phyloP scores from a whole-genome alignment of 2,329 filamentous ascomycete genomes.

The Grosmannia huntii region DNA sequence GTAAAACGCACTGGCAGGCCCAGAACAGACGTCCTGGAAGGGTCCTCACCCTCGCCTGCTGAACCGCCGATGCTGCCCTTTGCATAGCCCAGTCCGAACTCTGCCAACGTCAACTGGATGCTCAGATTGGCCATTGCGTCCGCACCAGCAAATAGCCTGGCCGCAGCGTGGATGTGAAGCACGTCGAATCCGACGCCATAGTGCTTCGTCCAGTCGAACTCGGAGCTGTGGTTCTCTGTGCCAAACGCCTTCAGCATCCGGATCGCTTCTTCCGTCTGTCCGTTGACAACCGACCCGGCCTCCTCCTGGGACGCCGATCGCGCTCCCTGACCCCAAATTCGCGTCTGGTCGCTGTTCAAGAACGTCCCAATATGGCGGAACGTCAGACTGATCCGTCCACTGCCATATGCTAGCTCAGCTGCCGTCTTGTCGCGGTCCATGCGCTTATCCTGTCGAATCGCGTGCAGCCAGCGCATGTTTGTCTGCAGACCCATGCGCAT shows the following conservation, averaged over 20 bases:
- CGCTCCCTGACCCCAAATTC: conserved; percentile 85
- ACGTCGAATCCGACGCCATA: conserved; percentile 84
- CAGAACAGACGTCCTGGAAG: conserved; percentile 9
- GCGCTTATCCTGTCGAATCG: conserved; percentile 81
- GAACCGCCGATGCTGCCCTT: conserved; percentile 27
- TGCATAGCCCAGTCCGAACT: conserved; percentile 32
- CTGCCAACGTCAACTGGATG: conserved; percentile 36
- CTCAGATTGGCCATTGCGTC: conserved; percentile 36
- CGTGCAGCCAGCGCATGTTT: conserved; percentile 81
- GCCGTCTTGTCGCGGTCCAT: conserved; percentile 49
- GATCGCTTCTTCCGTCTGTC: conserved; percentile 51
- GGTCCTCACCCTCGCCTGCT: conserved; percentile 11
- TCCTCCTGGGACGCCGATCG: conserved; percentile 50
- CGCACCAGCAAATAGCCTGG: conserved; percentile 36
- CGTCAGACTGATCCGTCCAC: conserved; percentile 79
- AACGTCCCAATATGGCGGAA: conserved; percentile 87
- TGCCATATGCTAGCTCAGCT: conserved; percentile 58
- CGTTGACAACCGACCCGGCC: conserved; percentile 56
- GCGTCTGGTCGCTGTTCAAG: conserved; percentile 45
- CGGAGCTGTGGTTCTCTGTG: conserved; percentile 61
- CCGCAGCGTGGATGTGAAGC: conserved; percentile 46
- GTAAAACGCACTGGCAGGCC: conserved; percentile 31
- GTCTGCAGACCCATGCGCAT: conserved; percentile 70
- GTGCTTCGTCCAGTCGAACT: conserved; percentile 59
- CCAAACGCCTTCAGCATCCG: conserved; percentile 69